Conservation (phyloP, 345 rosid genomes). For the Salix purpurea region DNA sequence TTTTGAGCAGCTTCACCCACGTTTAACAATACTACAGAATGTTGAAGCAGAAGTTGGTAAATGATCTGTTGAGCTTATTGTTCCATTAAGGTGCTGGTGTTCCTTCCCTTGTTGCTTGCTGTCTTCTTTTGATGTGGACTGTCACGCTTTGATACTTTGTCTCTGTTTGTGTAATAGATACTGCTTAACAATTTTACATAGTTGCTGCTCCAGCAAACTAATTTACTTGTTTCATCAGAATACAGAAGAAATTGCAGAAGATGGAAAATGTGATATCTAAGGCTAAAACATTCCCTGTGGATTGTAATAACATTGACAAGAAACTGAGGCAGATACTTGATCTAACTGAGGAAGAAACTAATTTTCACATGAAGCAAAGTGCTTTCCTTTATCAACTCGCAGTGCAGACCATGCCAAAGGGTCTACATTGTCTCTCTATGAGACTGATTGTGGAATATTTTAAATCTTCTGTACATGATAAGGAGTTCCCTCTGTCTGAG, state of each 20-base stretch:
- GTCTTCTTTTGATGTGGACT: not conserved
- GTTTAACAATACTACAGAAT: not conserved
- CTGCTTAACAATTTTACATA: not conserved
- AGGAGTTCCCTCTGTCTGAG: constrained; percentile 38
- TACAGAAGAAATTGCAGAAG: constrained; percentile 53
- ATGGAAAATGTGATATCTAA: constrained; percentile 65
- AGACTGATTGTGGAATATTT: constrained; percentile 31
- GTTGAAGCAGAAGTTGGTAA: not conserved
- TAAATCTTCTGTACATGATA: constrained; percentile 31
- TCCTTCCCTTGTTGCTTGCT: not conserved
- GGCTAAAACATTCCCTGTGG: constrained; percentile 65
- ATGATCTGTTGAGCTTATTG: not conserved
- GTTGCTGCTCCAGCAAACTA: not conserved
- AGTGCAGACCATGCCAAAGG: constrained; percentile 34
- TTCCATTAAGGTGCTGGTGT: not conserved
- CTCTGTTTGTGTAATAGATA: not conserved
- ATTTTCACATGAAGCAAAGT: constrained; percentile 78
- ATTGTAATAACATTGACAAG: constrained; percentile 87
- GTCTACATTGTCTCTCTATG: constrained; percentile 32
- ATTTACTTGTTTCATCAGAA: constrained; percentile 43
- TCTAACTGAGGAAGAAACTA: constrained; percentile 85
- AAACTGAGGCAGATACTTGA: constrained; percentile 89
- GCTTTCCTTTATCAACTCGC: constrained; percentile 51
- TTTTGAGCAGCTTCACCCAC: not conserved
- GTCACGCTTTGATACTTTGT: not conserved